These are phyloP conservation scores for Recurvomyces mirabilis DNA, from an alignment of 495 filamentous ascomycete species.

Conservation along the genomic window DNA sequence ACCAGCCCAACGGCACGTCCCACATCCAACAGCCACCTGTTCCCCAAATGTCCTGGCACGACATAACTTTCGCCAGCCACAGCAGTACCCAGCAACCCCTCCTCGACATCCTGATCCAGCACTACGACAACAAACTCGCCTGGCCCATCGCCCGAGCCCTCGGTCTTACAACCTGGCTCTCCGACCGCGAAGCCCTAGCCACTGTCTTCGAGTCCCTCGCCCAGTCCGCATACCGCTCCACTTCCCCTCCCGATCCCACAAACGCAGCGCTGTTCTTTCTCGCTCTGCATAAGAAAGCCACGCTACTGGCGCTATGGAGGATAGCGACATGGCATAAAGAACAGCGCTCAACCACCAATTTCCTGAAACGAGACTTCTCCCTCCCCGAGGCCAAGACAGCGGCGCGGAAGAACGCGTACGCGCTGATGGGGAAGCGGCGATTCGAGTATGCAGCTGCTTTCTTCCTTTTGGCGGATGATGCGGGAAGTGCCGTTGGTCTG, in stretches of 20 bases:
- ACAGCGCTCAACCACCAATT: constrained; percentile 60
- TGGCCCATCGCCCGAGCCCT: constrained; percentile 65
- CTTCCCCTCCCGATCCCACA: constrained; percentile 64
- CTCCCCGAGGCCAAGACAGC: constrained; percentile 69
- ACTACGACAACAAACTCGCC: constrained; percentile 63
- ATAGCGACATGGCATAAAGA: constrained; percentile 89
- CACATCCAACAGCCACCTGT: neutral
- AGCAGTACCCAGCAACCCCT: constrained; percentile 88
- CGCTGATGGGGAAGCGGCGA: constrained; percentile 80
- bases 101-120: constrained; percentile 70
- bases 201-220: constrained; percentile 66
- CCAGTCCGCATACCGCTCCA: constrained; percentile 83
- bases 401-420: constrained; percentile 93
- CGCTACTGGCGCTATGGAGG: constrained; percentile 86
- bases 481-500: constrained; percentile 76
- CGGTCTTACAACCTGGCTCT: constrained; percentile 89
- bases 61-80: constrained; percentile 91
- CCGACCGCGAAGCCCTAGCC: constrained; percentile 57
- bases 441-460: constrained; percentile 96
- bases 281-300: constrained; percentile 68
- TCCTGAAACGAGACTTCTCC: constrained; percentile 79
- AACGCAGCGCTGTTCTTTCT: constrained; percentile 90
- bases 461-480: constrained; percentile 80
- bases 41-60: constrained; percentile 73
- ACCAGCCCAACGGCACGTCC: neutral